Conservation (phyloP, 73 alveolate genomes). For the Uronychia binucleata region DNA sequence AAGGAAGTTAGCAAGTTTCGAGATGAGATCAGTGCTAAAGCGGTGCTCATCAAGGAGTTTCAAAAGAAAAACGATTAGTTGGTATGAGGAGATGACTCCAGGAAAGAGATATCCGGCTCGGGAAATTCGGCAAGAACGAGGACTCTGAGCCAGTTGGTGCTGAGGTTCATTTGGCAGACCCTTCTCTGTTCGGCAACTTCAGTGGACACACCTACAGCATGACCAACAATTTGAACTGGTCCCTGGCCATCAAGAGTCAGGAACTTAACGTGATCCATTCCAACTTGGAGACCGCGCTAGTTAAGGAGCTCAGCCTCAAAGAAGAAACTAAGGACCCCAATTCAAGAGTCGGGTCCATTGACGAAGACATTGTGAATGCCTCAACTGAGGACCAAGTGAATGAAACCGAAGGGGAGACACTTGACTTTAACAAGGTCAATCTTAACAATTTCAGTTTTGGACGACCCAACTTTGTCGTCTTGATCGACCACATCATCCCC, state of each 20-base stretch:
- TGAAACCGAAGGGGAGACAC: too few relatives aligned
- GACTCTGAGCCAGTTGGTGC: neutral
- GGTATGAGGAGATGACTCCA: too few relatives aligned
- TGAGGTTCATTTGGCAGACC: neutral
- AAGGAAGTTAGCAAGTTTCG: neutral
- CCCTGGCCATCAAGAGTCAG: neutral
- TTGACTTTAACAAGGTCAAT: neutral
- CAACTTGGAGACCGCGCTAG: neutral
- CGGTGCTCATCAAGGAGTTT: neutral
- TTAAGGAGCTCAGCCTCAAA: neutral
- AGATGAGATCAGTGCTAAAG: neutral
- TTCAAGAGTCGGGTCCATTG: too few relatives aligned
- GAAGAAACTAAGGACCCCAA: too few relatives aligned
- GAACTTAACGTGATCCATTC: neutral
- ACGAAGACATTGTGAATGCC: too few relatives aligned
- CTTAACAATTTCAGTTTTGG: neutral
- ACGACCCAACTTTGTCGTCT: neutral
- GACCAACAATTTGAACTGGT: neutral
- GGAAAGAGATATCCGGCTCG: constrained; percentile 1
- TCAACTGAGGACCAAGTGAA: too few relatives aligned
- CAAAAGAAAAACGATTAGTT: neutral
- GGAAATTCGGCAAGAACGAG: constrained; percentile 1
- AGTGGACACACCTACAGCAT: neutral
- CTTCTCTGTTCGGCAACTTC: neutral
- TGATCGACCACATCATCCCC: neutral